A percentile compares a stretch with the other conserved stretches of the same genome.
These are phyloP conservation scores for Penicillium cinerascens DNA, from an alignment of 495 filamentous ascomycete genomes.

Conservation along the genomic window DNA sequence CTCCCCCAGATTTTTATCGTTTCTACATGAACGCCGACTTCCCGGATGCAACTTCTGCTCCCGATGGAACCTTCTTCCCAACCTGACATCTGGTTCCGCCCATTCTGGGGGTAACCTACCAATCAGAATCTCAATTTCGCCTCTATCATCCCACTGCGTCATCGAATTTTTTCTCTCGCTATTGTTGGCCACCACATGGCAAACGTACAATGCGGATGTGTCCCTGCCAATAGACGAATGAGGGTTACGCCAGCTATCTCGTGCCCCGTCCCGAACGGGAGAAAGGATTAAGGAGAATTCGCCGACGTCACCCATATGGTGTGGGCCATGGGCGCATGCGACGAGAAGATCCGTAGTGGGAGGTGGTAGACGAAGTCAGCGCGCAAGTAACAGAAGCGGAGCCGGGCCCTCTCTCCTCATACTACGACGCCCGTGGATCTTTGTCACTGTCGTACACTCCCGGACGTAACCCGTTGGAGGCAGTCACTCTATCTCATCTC, in stretches of 20 bases:
- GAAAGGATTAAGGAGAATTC: background rate
- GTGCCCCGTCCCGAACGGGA: background rate
- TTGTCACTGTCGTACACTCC: slow-evolving; percentile 26
- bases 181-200: slow-evolving; percentile 25
- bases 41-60: slow-evolving; percentile 36
- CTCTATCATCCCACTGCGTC: background rate
- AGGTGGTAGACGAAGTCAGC: background rate
- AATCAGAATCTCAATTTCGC: slow-evolving; percentile 1
- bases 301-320: background rate
- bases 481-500: background rate
- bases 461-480: slow-evolving; percentile 17
- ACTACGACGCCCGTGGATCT: slow-evolving; percentile 5
- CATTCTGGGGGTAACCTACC: background rate
- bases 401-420: background rate
- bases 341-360: slow-evolving; percentile 9
- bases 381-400: background rate
- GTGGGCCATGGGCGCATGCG: slow-evolving; percentile 3
- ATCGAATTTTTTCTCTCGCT: background rate
- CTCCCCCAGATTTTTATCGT: slow-evolving; percentile 5
- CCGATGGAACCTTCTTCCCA: slow-evolving; percentile 22
- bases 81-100: slow-evolving; percentile 4
- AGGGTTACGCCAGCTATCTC: background rate
- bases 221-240: slow-evolving; percentile 10
- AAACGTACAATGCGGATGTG: background rate
- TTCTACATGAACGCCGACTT: slow-evolving; percentile 26